phyloP scores from a whole-genome alignment of 2,329 filamentous ascomycete genomes.

The Fusarium sp. region DNA sequence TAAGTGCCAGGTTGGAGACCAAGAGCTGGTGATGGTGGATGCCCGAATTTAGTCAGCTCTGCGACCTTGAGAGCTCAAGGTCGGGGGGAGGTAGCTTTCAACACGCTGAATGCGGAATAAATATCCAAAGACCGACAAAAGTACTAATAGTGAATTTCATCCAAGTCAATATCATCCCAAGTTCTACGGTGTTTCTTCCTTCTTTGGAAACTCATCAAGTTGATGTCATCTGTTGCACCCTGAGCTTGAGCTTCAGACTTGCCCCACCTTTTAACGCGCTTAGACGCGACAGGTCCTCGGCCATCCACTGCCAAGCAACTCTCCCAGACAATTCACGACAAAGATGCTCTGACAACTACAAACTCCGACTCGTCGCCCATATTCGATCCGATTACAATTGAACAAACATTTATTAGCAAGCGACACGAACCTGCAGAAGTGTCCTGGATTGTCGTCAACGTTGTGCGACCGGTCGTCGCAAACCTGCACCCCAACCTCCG shows the following conservation, averaged over 20 bases:
- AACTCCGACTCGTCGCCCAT: neutral
- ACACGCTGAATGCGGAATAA: neutral
- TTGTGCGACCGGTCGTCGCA: constrained; percentile 1
- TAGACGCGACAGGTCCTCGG: neutral
- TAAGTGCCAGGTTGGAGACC: constrained; percentile 6
- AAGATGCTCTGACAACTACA: neutral
- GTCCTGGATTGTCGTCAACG: neutral
- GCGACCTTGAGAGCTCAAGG: neutral
- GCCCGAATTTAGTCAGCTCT: constrained; percentile 22
- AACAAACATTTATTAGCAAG: neutral
- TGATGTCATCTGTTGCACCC: constrained; percentile 22
- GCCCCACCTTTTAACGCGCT: constrained; percentile 25
- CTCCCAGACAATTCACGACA: neutral
- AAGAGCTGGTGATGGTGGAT: constrained; percentile 3
- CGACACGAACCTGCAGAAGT: neutral
- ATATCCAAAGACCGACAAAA: neutral
- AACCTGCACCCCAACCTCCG: neutral
- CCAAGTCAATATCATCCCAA: neutral
- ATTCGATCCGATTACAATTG: neutral
- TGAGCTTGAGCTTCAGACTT: constrained; percentile 17
- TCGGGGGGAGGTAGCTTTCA: neutral
- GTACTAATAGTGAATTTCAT: neutral
- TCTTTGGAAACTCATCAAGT: neutral
- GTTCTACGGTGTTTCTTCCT: neutral
- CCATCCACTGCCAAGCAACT: constrained; percentile 3